A percentile compares a stretch with the other conserved stretches of the same genome.
These are phyloP conservation scores for Raphanus hybrid DNA, from an alignment of 441 rosid species.

Conservation along the genomic window DNA sequence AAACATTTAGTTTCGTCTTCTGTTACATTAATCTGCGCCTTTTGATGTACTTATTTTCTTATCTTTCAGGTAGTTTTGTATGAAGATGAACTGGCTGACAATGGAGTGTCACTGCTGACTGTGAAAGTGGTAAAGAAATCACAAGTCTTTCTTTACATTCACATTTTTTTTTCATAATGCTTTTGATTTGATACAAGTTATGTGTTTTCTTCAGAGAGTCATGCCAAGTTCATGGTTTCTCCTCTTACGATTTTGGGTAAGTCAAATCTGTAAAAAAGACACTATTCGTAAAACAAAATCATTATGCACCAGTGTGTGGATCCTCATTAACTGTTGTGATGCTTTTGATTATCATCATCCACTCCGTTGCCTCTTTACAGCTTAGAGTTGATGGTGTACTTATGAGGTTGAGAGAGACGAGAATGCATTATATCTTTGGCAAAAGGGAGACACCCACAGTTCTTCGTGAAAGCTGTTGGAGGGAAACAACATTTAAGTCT, in stretches of 20 bases:
- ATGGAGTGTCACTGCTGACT: constrained; percentile 89
- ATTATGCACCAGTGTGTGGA: neutral
- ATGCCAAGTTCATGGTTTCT: constrained; percentile 99
- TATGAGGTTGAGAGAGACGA: constrained; percentile 95
- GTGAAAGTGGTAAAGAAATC: constrained; percentile 88
- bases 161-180: too few species aligned
- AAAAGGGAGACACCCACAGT: constrained; percentile 55
- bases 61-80: constrained; percentile 79
- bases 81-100: constrained; percentile 98
- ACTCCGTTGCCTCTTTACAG: constrained; percentile 50
- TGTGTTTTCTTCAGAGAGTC: constrained; percentile 82
- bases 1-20: neutral
- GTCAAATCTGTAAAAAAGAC: constrained; percentile 32
- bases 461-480: constrained; percentile 94
- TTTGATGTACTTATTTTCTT: constrained; percentile 23
- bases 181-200: too few species aligned
- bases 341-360: constrained; percentile 17
- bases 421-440: constrained; percentile 73
- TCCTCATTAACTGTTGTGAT: constrained; percentile 1
- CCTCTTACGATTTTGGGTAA: constrained; percentile 96
- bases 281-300: neutral
- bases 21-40: neutral
- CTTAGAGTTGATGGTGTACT: constrained; percentile 98
- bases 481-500: constrained; percentile 79
- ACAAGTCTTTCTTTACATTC: constrained; percentile 9